Percentiles rank a stretch among this genome's conserved stretches.
Evolutionary conservation across 108 stramenopile species (phyloP).

Genomic region (Skeletonema potamos): DNA sequence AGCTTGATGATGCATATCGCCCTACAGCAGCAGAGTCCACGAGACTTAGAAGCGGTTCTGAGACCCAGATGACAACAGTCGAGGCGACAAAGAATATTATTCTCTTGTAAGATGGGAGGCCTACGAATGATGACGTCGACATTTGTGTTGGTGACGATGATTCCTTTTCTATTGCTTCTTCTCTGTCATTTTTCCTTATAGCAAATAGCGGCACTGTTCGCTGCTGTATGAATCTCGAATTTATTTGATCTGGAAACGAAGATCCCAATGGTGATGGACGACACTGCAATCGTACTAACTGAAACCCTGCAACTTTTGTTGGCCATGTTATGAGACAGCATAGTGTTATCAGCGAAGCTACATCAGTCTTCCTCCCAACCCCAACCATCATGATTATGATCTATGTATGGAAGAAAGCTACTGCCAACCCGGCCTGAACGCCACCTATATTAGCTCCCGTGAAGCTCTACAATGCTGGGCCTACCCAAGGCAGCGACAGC

Average conservation of each 20-base stretch:
- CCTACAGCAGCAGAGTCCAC: conserved; percentile 94
- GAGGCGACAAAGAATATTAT: conserved; percentile 65
- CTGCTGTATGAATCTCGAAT: neutral
- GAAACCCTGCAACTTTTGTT: neutral
- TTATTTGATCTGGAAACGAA: neutral
- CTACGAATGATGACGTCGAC: conserved; percentile 23
- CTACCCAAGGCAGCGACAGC: too few species aligned
- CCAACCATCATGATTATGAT: neutral
- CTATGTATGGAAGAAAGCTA: neutral
- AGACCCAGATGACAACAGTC: conserved; percentile 87
- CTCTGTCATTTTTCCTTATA: neutral
- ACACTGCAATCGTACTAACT: neutral
- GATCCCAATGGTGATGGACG: neutral
- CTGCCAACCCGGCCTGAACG: too few species aligned
- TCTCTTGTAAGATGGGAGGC: conserved; percentile 62
- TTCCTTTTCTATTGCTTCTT: neutral
- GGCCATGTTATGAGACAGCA: neutral
- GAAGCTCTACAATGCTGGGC: too few species aligned
- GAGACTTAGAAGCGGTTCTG: conserved; percentile 88
- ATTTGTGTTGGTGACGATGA: neutral
- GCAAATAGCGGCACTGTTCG: neutral
- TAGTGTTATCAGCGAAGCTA: neutral
- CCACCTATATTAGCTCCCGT: too few species aligned
- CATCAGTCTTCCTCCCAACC: neutral
- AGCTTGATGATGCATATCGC: conserved; percentile 36